Evolutionary conservation across 225 moss, liverwort and hornwort genomes (phyloP).

Genomic region (Thuidium tamariscinum): DNA sequence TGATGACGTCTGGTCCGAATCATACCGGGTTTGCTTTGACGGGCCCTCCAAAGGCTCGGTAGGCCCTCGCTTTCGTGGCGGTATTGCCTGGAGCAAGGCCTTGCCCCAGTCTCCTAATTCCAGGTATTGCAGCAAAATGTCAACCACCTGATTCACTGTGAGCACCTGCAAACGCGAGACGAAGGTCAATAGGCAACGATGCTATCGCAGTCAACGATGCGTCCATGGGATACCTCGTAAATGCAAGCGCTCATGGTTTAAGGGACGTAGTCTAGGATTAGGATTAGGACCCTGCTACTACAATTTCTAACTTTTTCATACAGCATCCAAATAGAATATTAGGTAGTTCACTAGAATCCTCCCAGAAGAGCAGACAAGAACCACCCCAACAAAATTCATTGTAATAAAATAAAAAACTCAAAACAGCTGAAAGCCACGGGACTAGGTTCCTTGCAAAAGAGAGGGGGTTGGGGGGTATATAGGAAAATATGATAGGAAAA

Average conservation of each 20-base stretch:
- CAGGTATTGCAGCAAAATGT: constrained; percentile 59
- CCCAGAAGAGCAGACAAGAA: background rate
- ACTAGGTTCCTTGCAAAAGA: background rate
- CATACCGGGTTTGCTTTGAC: constrained; percentile 17
- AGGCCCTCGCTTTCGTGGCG: constrained; percentile 54
- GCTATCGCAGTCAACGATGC: background rate
- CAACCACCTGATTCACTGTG: constrained; percentile 92
- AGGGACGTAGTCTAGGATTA: background rate
- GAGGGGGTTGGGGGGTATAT: too few species aligned
- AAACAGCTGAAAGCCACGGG: background rate
- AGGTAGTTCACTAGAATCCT: background rate
- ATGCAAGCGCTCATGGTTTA: background rate
- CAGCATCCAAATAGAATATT: background rate
- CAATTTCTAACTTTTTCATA: background rate
- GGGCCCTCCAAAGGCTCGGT: constrained; percentile 18
- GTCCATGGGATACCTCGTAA: background rate
- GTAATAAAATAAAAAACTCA: background rate
- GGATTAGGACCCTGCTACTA: background rate
- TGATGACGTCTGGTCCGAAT: constrained; percentile 20
- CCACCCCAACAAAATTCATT: background rate
- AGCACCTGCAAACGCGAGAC: constrained; percentile 33
- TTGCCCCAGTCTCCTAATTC: constrained; percentile 69
- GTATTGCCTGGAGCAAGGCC: constrained; percentile 57
- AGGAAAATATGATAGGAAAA: background rate
- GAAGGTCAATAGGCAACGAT: background rate